Conservation (phyloP, 768 basidiomycete species). For the Mycena alexandri region DNA sequence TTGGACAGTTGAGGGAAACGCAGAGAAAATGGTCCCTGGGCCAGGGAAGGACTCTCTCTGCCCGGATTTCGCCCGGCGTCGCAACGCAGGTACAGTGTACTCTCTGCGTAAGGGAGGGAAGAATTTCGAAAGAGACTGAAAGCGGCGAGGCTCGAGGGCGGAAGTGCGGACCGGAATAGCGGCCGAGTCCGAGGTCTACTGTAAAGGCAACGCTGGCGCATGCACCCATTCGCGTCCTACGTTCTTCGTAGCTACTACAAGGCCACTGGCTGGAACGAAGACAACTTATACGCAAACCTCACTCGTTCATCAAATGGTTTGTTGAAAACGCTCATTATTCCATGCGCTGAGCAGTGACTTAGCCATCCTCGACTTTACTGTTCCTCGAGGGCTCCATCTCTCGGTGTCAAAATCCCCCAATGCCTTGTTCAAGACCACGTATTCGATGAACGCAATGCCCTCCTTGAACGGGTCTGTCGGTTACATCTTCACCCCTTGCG, state of each 20-base stretch:
- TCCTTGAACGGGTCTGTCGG: slow-evolving; percentile 93
- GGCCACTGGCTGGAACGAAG: slow-evolving; percentile 97
- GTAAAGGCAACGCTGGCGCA: neutral
- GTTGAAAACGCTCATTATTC: slow-evolving; percentile 25
- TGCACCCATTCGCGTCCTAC: slow-evolving; percentile 89
- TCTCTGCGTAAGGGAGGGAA: too few species aligned
- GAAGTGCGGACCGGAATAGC: too few species aligned
- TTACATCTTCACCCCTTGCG: slow-evolving; percentile 93
- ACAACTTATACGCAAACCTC: slow-evolving; percentile 91
- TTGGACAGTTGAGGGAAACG: too few species aligned
- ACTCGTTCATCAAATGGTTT: slow-evolving; percentile 91
- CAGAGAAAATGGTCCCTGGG: too few species aligned
- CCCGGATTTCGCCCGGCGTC: too few species aligned
- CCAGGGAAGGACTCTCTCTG: too few species aligned
- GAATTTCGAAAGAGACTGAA: too few species aligned
- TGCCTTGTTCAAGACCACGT: slow-evolving; percentile 88
- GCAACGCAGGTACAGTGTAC: too few species aligned
- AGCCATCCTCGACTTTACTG: slow-evolving; percentile 94
- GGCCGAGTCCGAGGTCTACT: too few species aligned
- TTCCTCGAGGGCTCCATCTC: slow-evolving; percentile 84
- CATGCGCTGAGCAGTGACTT: slow-evolving; percentile 29
- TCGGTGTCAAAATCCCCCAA: slow-evolving; percentile 92
- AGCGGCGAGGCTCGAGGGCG: too few species aligned
- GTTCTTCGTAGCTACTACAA: slow-evolving; percentile 91
- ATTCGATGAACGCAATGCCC: slow-evolving; percentile 93